Evolutionary conservation across 306 rosid species (phyloP), one percentile per base, ranked within the genome.

Genomic region (Prunus mongolica): DNA sequence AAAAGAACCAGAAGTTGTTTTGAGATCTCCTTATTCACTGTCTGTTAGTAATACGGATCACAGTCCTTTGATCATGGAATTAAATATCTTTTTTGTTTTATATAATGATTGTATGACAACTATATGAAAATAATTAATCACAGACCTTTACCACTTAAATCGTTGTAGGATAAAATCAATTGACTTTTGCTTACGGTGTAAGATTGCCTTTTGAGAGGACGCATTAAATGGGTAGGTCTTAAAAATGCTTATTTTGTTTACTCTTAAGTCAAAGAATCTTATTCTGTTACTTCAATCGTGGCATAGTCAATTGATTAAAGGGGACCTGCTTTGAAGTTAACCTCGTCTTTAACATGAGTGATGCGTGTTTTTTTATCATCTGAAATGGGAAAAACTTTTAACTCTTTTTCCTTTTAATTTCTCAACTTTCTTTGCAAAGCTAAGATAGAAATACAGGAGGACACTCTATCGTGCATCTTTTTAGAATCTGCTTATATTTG

Each of bases 401-500:
- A 34, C 41, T 34, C 41, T 34, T 1, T 78, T 25, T 71, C 69
- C 27, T 69, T 5, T 44, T 5, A 14, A 30, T 25, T 41, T 55
- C 22, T 65, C 61, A 50, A 55, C 22, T 65, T 65, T 64, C 52
- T 46, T 65, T 69, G 18, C 41, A 72, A 71, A 55, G 41, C 62
- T 62, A 61, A 69, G 79, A 24, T 50, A 58, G 76, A 76, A 67
- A 80, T 47, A 57, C 56, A 78, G 73, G 76, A 78, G 75, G 76
- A 47, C 60, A 51, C 74, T 55, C 12, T 18, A 13, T 46, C 74
- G 71, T 46, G 77, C 84, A 28, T 76, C 45, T 22, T 73, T 77
- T 77, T 58, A 63, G 84, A 78, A 51, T 54, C 74, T 74, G 73
- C 76, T 82, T 62, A 74, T 71, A 83, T 84, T 80, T 85, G 79